Conservation (phyloP, 2,329 filamentous ascomycete species). For the Aspergillus ochraceus region DNA sequence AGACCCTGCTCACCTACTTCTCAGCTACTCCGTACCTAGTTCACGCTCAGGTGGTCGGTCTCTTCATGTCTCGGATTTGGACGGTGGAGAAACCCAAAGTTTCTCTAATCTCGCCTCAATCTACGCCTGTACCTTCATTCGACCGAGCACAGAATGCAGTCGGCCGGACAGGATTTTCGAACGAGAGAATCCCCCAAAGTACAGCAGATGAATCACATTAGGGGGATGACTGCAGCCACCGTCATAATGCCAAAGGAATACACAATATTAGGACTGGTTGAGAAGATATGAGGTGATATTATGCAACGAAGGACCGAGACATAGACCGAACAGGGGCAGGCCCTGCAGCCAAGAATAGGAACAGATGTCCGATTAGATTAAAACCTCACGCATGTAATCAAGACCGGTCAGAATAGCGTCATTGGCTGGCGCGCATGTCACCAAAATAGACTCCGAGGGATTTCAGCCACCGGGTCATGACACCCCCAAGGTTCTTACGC, state of each 20-base stretch:
- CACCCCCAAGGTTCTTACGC: not conserved
- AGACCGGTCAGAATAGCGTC: not conserved
- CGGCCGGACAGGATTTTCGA: too few relatives aligned
- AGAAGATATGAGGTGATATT: not conserved
- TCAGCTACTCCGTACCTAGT: not conserved
- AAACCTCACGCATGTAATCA: not conserved
- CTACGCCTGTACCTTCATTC: too few relatives aligned
- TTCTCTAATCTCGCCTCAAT: not conserved
- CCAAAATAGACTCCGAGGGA: not conserved
- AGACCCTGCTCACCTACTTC: not conserved
- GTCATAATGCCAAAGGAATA: too few relatives aligned
- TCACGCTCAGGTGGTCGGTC: not conserved
- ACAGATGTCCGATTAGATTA: not conserved
- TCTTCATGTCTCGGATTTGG: not conserved
- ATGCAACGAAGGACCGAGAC: not conserved
- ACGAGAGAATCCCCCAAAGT: too few relatives aligned
- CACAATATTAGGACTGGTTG: not conserved
- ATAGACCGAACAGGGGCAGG: not conserved
- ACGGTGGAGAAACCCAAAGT: not conserved
- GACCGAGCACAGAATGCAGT: too few relatives aligned
- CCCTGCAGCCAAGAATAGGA: not conserved
- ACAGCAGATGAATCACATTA: too few relatives aligned
- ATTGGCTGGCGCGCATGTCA: not conserved
- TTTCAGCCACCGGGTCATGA: conserved; percentile 6
- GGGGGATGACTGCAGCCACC: too few relatives aligned